Evolutionary conservation across 2,329 filamentous ascomycete species (phyloP), one percentile per base, ranked within the genome.

Genomic region (Stagonosporopsis tanaceti): DNA sequence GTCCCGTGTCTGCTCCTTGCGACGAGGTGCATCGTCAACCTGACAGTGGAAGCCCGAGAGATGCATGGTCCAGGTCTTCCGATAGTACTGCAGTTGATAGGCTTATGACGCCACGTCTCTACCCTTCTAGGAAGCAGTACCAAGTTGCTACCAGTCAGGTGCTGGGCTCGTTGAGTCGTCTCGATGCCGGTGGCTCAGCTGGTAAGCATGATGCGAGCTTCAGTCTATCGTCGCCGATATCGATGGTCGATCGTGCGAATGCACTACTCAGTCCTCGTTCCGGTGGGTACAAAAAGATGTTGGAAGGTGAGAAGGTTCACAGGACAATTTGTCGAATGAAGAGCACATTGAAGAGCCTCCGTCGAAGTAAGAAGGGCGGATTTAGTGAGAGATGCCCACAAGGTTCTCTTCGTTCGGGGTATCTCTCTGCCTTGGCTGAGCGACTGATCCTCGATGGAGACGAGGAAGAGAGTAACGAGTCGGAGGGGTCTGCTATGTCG

Each of bases 101-200:
- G 0, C 5, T 42, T 6, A 47, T 14, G 3, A 17, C 3, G 11
- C 37, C 22, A 11, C 28, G 30, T 5, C 22, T 20, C 5, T 32
- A 39, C 14, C 34, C 30, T 1, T 52, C 47, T 1, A 15, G 27
- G 1, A n/a, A 6, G 4, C 37, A 48, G 47, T 34, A 47, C 5
- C 37, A 52, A 37, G 48, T 52, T n/a, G 54, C 48, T 14, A 39
- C 34, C 22, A 30, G 42, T 12, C 42, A n/a, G 2, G 34, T 25
- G 4, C 8, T 57, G 48, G 54, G 47, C 6, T 46, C 37, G 3
- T 8, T 42, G 15, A 37, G 47, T 8, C 48, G 30, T 25, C 30
- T 44, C 3, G 32, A 47, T 8, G 47, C 17, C 2, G 14, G 34
- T 30, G 5, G 44, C 5, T n/a, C 20, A 6, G 11, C 8, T 28